Evolutionary conservation across 257 asterid species (phyloP).

Genomic region (Solanum piurae): DNA sequence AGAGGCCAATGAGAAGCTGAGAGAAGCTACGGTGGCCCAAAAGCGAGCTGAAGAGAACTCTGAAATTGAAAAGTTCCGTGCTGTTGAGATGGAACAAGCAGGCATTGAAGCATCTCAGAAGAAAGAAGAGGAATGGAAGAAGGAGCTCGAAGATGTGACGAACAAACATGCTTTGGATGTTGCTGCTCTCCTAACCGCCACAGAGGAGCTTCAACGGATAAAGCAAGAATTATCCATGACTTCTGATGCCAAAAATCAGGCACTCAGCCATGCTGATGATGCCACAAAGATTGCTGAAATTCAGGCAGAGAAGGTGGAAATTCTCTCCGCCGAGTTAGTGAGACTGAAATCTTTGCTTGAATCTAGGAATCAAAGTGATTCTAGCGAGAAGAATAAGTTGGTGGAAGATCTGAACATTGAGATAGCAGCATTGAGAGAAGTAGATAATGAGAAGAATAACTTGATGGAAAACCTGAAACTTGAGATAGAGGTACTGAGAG

Average conservation of each 20-base stretch:
- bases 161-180: conserved; percentile 66
- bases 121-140: conserved; percentile 77
- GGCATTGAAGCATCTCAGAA: conserved; percentile 80
- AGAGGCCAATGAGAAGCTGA: conserved; percentile 83
- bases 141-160: conserved; percentile 67
- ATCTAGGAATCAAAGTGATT: conserved; percentile 43
- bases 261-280: conserved; percentile 72
- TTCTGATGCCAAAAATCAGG: conserved; percentile 72
- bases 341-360: conserved; percentile 56
- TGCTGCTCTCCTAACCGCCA: conserved; percentile 64
- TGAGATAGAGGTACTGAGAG: not conserved
- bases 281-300: conserved; percentile 74
- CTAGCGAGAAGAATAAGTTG: conserved; percentile 38
- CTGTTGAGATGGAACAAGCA: conserved; percentile 90
- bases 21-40: conserved; percentile 74
- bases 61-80: conserved; percentile 88
- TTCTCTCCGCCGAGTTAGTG: conserved; percentile 67
- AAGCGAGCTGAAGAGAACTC: conserved; percentile 80
- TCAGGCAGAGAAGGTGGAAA: conserved; percentile 57
- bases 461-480: conserved; percentile 11
- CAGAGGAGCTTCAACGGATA: conserved; percentile 62
- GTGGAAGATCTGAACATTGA: conserved; percentile 24
- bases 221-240: conserved; percentile 64
- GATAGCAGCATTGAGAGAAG: conserved; percentile 45
- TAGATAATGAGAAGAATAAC: conserved; percentile 36